phyloP scores from a whole-genome alignment of 805 yeast genomes.

The Candida silvatica region DNA sequence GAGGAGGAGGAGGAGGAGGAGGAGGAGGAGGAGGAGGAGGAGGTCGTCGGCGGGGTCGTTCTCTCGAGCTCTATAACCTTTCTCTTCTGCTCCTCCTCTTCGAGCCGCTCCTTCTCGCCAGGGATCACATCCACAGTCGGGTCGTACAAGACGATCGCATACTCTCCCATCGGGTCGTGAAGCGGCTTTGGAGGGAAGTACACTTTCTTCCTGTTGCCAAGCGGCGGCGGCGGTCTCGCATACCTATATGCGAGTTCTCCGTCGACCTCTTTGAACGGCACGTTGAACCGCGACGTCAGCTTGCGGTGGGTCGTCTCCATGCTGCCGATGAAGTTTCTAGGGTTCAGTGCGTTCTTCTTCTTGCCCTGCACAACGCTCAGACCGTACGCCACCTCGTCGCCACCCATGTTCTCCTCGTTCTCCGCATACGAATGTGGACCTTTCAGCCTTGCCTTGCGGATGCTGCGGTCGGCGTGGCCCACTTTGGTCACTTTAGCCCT shows the following conservation, averaged over 20 bases:
- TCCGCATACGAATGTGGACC: constrained; percentile 34
- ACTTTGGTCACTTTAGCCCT: background rate
- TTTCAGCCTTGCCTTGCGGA: constrained; percentile 20
- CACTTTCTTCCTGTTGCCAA: constrained; percentile 71
- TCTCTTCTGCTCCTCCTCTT: constrained; percentile 15
- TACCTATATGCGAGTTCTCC: constrained; percentile 20
- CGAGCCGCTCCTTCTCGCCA: constrained; percentile 20
- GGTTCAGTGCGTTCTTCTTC: constrained; percentile 53
- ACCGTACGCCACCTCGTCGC: constrained; percentile 15
- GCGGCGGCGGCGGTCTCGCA: constrained; percentile 60
- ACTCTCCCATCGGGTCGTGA: constrained; percentile 91
- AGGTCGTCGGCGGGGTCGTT: constrained; percentile 15
- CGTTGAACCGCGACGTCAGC: constrained; percentile 42
- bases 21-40: background rate
- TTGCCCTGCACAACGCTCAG: constrained; percentile 22
- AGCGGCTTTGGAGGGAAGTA: constrained; percentile 79
- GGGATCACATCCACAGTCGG: constrained; percentile 73
- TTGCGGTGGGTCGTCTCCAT: constrained; percentile 31
- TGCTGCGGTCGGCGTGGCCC: constrained; percentile 9
- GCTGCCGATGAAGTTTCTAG: constrained; percentile 39
- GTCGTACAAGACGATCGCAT: constrained; percentile 90
- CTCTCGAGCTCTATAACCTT: background rate
- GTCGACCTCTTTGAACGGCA: constrained; percentile 44
- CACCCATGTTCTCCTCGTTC: constrained; percentile 22
- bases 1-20: too few relatives aligned